Evolutionary conservation across 495 filamentous ascomycete genomes (phyloP).

Genomic region (Penicillium manginii): DNA sequence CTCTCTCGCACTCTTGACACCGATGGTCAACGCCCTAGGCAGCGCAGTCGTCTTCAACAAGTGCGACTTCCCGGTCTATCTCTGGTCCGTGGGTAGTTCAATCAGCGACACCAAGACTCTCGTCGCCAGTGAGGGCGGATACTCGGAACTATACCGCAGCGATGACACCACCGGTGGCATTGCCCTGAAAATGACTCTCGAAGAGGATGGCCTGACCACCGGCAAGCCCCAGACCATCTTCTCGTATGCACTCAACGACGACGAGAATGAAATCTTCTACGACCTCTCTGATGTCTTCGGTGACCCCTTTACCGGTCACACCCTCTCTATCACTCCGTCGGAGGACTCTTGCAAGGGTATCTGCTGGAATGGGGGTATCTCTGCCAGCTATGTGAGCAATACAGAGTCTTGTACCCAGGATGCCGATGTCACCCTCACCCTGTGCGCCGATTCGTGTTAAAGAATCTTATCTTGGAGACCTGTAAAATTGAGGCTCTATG

Average conservation of each 20-base stretch:
- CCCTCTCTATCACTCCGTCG: conserved; percentile 40
- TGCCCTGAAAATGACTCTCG: conserved; percentile 56
- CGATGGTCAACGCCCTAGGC: conserved; percentile 47
- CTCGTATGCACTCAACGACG: conserved; percentile 49
- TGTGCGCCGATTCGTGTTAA: conserved; percentile 8
- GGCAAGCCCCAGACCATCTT: conserved; percentile 55
- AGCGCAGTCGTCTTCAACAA: conserved; percentile 55
- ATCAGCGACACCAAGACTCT: conserved; percentile 44
- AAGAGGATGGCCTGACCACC: conserved; percentile 53
- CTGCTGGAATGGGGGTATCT: conserved; percentile 51
- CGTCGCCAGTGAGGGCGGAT: conserved; percentile 30
- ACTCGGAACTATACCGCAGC: conserved; percentile 45
- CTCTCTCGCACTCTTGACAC: conserved; percentile 28
- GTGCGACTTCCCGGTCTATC: conserved; percentile 48
- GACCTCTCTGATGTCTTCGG: conserved; percentile 60
- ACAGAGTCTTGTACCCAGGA: conserved; percentile 2
- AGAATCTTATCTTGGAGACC: background rate
- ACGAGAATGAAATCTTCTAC: conserved; percentile 53
- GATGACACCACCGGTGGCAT: conserved; percentile 56
- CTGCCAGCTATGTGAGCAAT: conserved; percentile 32
- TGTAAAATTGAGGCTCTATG: background rate
- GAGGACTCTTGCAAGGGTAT: conserved; percentile 46
- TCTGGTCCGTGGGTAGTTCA: conserved; percentile 59
- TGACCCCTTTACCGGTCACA: conserved; percentile 51
- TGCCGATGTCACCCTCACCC: conserved; percentile 10